Evolutionary conservation across 169 alveolate species (phyloP).

Genomic region (Neospora caninum): DNA sequence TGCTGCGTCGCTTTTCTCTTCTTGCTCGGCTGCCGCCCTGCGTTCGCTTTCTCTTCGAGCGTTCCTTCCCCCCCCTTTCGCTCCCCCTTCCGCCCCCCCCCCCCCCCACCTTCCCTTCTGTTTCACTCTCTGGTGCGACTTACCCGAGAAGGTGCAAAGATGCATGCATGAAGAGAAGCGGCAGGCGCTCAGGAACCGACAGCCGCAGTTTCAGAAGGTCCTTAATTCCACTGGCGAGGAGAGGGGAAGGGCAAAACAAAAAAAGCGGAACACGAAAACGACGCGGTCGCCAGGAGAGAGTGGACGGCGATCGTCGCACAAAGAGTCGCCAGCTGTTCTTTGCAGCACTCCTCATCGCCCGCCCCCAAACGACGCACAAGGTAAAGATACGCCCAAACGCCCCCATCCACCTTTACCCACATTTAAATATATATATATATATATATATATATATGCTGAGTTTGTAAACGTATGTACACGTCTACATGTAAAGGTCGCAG

Average conservation of each 20-base stretch:
- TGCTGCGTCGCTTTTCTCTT: too few species aligned
- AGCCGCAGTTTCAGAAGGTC: not conserved
- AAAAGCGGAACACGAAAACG: too few species aligned
- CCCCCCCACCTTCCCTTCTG: not conserved
- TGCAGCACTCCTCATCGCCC: too few species aligned
- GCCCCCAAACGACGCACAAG: too few species aligned
- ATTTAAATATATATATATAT: not conserved
- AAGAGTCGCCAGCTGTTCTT: too few species aligned
- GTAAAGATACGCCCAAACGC: too few species aligned
- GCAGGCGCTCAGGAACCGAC: not conserved
- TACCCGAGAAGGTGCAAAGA: not conserved
- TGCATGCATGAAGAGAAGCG: slow-evolving; percentile 6
- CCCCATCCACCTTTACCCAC: too few species aligned
- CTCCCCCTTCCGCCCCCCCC: not conserved
- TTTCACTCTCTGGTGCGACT: not conserved
- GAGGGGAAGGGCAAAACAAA: not conserved
- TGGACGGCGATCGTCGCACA: too few species aligned
- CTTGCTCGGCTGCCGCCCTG: too few species aligned
- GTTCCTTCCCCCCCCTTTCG: not conserved
- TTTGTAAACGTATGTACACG: not conserved
- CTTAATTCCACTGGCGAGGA: not conserved
- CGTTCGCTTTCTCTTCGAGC: too few species aligned
- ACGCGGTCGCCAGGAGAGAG: too few species aligned
- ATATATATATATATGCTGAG: not conserved
- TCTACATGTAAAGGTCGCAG: too few species aligned